A percentile compares a stretch with the other conserved stretches of the same genome.
These are phyloP conservation scores for Euphorbia tirucalli DNA, from an alignment of 345 rosid species.

Conservation along the genomic window DNA sequence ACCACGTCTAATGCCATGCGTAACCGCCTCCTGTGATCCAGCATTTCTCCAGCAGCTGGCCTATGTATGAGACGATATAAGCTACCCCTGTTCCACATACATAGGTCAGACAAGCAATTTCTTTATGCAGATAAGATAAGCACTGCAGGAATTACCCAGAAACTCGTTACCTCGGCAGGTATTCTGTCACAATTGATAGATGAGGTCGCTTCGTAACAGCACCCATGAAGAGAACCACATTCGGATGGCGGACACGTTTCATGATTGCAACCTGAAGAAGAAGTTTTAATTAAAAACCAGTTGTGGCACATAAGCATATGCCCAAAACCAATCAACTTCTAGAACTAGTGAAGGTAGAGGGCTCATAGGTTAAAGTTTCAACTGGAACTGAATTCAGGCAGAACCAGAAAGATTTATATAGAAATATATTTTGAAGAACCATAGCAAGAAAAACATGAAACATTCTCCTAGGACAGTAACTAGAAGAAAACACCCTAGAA, in stretches of 20 bases:
- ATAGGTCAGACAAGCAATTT: background rate
- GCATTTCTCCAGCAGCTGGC: slow-evolving; percentile 75
- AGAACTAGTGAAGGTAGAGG: no score
- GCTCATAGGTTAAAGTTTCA: no score
- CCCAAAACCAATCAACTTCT: background rate
- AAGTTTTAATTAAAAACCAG: slow-evolving; percentile 1
- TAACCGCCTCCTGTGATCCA: slow-evolving; percentile 82
- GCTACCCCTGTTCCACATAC: slow-evolving; percentile 71
- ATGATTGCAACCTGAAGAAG: slow-evolving; percentile 77
- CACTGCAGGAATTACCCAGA: background rate
- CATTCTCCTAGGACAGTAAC: background rate
- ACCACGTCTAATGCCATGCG: slow-evolving; percentile 98
- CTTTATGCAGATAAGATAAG: background rate
- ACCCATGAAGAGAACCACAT: slow-evolving; percentile 98
- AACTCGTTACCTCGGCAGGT: slow-evolving; percentile 69
- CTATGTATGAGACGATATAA: slow-evolving; percentile 82
- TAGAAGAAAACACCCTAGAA: background rate
- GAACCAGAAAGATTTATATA: background rate
- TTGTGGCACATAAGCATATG: background rate
- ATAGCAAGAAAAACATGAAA: background rate
- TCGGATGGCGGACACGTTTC: slow-evolving; percentile 97
- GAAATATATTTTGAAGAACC: background rate
- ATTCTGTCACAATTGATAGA: slow-evolving; percentile 88
- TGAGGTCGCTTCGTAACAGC: slow-evolving; percentile 90
- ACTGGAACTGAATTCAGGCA: no score